phyloP scores from a whole-genome alignment of 2,329 filamentous ascomycete species.

The Chaetomium sp. region DNA sequence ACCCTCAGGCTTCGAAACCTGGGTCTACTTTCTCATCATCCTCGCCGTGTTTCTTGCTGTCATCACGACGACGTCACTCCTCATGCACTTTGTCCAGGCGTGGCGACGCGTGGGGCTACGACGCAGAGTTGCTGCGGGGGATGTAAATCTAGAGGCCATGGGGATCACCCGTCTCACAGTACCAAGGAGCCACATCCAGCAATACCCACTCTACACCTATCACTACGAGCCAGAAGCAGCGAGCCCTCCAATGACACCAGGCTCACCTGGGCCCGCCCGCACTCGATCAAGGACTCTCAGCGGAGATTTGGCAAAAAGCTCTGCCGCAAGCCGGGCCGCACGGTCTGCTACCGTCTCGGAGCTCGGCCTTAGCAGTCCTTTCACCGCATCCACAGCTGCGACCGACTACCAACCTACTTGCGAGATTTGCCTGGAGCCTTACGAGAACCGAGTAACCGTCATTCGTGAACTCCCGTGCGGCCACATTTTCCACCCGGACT shows the following conservation, averaged over 20 bases:
- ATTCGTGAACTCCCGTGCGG: conserved; percentile 84
- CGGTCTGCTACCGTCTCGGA: conserved; percentile 15
- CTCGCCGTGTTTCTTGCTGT: conserved; percentile 64
- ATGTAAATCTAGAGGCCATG: conserved; percentile 79
- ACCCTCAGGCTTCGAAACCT: conserved; percentile 61
- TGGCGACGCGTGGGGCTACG: conserved; percentile 61
- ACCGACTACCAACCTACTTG: conserved; percentile 72
- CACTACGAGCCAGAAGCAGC: conserved; percentile 45
- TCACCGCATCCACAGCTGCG: conserved; percentile 26
- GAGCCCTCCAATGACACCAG: conserved; percentile 34
- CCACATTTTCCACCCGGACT: conserved; percentile 90
- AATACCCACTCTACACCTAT: conserved; percentile 76
- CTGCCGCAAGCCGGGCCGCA: conserved; percentile 2
- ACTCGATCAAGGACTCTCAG: conserved; percentile 9
- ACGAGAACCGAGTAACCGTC: conserved; percentile 58
- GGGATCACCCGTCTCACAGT: conserved; percentile 79
- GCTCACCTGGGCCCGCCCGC: conserved; percentile 25
- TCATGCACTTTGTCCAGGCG: conserved; percentile 73
- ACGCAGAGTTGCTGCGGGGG: conserved; percentile 65
- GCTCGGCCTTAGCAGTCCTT: conserved; percentile 20
- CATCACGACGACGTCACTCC: conserved; percentile 58
- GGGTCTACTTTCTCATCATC: conserved; percentile 70
- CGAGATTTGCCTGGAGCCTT: conserved; percentile 84
- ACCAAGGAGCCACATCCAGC: conserved; percentile 61
- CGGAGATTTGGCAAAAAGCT: conserved; percentile 2